Percentiles rank a stretch among this genome's conserved stretches.
phyloP scores from a whole-genome alignment of 257 asterid species.

The Solanum tarijense region DNA sequence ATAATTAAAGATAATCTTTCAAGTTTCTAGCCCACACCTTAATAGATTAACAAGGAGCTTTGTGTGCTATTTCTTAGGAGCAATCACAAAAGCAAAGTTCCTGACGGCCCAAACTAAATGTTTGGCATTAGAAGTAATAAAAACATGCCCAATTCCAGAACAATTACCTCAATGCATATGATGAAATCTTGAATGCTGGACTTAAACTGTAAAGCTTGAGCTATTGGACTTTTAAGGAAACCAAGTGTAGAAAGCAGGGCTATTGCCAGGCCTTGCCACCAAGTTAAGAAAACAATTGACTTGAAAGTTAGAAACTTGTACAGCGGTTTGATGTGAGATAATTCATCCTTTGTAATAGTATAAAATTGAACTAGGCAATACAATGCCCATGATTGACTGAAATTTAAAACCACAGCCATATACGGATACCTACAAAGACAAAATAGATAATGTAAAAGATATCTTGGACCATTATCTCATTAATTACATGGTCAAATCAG shows the following conservation, averaged over 20 bases:
- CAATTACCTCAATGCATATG: constrained; percentile 92
- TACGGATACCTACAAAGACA: constrained; percentile 70
- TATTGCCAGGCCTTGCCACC: constrained; percentile 99
- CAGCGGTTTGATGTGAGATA: constrained; percentile 89
- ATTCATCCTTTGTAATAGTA: constrained; percentile 71
- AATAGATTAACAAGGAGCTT: background rate
- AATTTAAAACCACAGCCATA: constrained; percentile 85
- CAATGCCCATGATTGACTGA: constrained; percentile 98
- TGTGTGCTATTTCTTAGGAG: background rate
- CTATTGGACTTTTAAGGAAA: constrained; percentile 72
- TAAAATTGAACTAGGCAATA: constrained; percentile 93
- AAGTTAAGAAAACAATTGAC: constrained; percentile 94
- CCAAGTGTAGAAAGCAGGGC: constrained; percentile 75
- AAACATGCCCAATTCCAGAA: constrained; percentile 1
- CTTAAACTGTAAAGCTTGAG: constrained; percentile 79
- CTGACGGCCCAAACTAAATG: background rate
- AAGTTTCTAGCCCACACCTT: background rate
- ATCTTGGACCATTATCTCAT: background rate
- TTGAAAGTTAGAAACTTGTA: constrained; percentile 90
- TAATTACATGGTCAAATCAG: background rate
- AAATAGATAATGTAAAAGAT: background rate
- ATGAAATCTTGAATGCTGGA: constrained; percentile 88
- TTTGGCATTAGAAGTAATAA: background rate
- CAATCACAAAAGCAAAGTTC: background rate
- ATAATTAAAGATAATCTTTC: background rate